Percentiles rank a stretch among this genome's conserved stretches.
Conservation (phyloP, 176 grass and related monocot species). For the Elymus sibiricus region DNA sequence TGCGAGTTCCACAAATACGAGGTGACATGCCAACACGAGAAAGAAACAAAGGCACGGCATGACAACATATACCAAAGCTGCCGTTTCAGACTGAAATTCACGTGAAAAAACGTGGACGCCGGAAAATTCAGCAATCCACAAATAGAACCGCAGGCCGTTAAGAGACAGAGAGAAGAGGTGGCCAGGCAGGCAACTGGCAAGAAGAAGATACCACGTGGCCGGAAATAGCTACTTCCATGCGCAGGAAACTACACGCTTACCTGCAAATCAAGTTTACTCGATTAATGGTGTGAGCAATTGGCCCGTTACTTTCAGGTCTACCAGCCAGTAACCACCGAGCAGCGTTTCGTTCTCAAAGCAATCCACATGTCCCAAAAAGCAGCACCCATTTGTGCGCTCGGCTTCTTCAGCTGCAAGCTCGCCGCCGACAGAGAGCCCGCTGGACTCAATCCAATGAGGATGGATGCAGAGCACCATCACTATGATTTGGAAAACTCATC, state of each 20-base stretch:
- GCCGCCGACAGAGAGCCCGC: neutral
- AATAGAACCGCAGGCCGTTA: neutral
- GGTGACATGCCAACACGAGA: neutral
- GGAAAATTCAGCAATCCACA: neutral
- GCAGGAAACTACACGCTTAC: neutral
- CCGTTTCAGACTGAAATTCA: neutral
- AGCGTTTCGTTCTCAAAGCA: slow-evolving; percentile 32
- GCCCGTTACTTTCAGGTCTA: slow-evolving; percentile 33
- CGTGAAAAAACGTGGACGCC: neutral
- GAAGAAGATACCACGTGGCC: neutral
- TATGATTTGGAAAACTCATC: slow-evolving; percentile 38
- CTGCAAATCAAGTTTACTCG: neutral
- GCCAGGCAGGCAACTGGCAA: neutral
- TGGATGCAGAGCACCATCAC: slow-evolving; percentile 70
- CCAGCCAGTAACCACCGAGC: slow-evolving; percentile 28
- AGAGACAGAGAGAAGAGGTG: neutral
- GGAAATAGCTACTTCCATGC: neutral
- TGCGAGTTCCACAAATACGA: neutral
- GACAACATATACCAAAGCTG: neutral
- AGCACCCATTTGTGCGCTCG: neutral
- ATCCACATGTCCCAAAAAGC: slow-evolving; percentile 36
- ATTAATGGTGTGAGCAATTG: slow-evolving; percentile 23
- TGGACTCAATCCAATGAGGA: slow-evolving; percentile 37
- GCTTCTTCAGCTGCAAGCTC: slow-evolving; percentile 54
- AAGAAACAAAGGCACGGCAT: neutral